Evolutionary conservation across 306 rosid genomes (phyloP), one percentile per base, ranked within the genome.

Genomic region (Acacia crassicarpa): DNA sequence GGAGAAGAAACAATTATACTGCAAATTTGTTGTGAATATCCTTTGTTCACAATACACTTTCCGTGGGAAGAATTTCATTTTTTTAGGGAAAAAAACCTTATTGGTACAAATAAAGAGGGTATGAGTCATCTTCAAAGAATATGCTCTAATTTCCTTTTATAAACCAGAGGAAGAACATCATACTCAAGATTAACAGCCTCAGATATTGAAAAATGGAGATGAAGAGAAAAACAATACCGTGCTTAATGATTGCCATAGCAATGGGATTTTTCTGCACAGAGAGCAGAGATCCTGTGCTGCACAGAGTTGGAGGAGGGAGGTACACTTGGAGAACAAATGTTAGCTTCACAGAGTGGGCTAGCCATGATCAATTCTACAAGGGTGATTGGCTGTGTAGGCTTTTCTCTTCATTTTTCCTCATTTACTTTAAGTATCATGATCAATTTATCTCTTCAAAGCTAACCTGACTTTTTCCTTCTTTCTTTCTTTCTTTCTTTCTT

Each of bases 251-350:
- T 33, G 20, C 22, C 70, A 74, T 75, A 48, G 30, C 74, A 61
- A 1, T 84, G n/a, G 41, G 85, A 5, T 70, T 12, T 78, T n/a
- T 53, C 74, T 65, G 1, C 78, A 56, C 15, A 15, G 89, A 83
- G 63, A 79, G 89, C 69, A 83, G 89, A 80, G 79, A 88, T 22
- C 85, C 85, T 40, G 69, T 63, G 8, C 80, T 92, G 8, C 92
- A 90, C 43, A 89, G 89, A 81, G 89, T 90, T 75, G 94, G 97
- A 75, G 97, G 97, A 53, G 97, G 92, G 84, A 83, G 83, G 53
- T 73, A 16, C 22, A 84, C 83, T 13, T 90, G 94, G 94, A 46
- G 40, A 20, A 91, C 86, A 22, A 20, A 77, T n/a, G n/a, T 72
- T 63, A 88, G 87, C 89, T 81, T 87, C 83, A 85, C 87, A 7